Evolutionary conservation across 2,329 filamentous ascomycete genomes (phyloP), one percentile per base, ranked within the genome.

Genomic region (Aspergillus sp.): DNA sequence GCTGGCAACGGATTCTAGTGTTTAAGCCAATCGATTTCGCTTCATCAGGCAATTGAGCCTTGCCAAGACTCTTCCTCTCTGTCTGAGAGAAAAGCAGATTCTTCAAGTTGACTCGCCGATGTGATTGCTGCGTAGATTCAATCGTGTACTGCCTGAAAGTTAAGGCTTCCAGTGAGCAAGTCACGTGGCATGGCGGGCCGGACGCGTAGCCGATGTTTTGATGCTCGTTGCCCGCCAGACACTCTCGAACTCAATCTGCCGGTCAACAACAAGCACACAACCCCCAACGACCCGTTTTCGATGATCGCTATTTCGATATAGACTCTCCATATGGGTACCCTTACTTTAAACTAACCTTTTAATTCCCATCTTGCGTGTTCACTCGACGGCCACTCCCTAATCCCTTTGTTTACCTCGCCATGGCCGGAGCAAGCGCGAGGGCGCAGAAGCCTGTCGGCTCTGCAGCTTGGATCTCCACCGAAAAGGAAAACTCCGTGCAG

Each of bases 401-500:
- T 66, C 71, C 69, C 63, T 69, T 77, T 77, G 74, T 77, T 77
- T 76, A 76, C 73, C 71, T 74, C 68, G 61, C 56, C 67, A 80
- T 79, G 77, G 71, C 76, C 54, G 64, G 75, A 57, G 66, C 72
- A 56, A 69, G 74, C 63, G 69, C 76, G 63, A 78, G 74, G 72
- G 72, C 71, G 64, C 78, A 79, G 66, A 77, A 77, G 71, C 73
- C 90, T 73, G 88, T 96, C 69, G 93, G 93, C 76, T 95, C 92
- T 63, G 82, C 87, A 71, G 83, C 89, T 79, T 99, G 95, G 95
- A 87, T 97, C 67, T 82, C 88, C 34, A 89, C 92, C 68, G 95
- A 99, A 82, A 87, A 93, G 69, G 85, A 89, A 48, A 91, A 93
- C 71, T 89, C 92, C 15, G 81, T 88, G 58, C 86, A 91, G 67